Conservation (phyloP, 306 rosid genomes). For the Fragaria iinumae region DNA sequence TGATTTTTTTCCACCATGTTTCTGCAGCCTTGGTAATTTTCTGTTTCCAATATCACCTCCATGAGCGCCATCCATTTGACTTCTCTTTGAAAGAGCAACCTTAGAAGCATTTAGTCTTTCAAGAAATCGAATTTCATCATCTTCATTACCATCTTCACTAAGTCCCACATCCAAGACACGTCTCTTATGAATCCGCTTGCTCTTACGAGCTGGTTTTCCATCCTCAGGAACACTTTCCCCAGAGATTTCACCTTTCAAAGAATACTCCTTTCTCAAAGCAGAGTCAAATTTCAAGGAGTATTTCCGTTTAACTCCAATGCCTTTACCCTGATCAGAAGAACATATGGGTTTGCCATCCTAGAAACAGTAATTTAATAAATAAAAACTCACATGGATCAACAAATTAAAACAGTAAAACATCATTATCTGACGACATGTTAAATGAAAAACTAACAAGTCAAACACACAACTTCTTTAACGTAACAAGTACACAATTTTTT, state of each 20-base stretch:
- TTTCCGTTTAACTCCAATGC: constrained; percentile 16
- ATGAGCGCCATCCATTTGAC: constrained; percentile 9
- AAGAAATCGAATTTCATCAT: constrained; percentile 40
- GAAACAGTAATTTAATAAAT: constrained; percentile 4
- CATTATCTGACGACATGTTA: neutral
- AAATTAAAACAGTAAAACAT: neutral
- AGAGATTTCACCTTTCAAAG: constrained; percentile 13
- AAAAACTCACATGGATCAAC: neutral
- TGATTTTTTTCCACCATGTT: constrained; percentile 26
- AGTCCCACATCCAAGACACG: constrained; percentile 27
- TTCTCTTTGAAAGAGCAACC: constrained; percentile 8
- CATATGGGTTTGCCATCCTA: constrained; percentile 27
- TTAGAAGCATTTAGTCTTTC: constrained; percentile 34
- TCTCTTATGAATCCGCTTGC: constrained; percentile 40
- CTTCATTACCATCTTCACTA: constrained; percentile 30
- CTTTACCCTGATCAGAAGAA: constrained; percentile 26
- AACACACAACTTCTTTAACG: neutral
- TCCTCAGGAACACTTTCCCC: constrained; percentile 13
- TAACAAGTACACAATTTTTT: neutral
- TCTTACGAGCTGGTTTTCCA: constrained; percentile 33
- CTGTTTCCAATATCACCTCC: constrained; percentile 10
- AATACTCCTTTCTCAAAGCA: constrained; percentile 16
- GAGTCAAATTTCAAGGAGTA: constrained; percentile 15
- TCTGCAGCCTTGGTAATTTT: constrained; percentile 18
- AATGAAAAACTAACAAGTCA: neutral